Evolutionary conservation across 2,329 filamentous ascomycete species (phyloP).

Genomic region (Xylariales sp.): DNA sequence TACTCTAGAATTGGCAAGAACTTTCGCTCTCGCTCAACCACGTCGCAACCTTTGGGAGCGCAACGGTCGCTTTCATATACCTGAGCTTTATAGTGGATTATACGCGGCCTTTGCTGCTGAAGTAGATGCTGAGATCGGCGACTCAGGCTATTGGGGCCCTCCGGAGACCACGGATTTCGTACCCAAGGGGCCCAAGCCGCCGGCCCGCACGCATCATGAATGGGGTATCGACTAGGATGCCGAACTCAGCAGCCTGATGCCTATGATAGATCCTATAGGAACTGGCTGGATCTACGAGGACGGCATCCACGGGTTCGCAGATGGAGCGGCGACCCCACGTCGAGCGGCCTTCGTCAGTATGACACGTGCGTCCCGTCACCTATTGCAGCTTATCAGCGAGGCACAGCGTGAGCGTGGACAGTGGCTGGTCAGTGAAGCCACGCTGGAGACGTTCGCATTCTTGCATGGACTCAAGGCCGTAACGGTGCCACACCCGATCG

Average conservation of each 20-base stretch:
- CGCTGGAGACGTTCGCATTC: conserved; percentile 60
- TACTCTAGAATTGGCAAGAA: conserved; percentile 58
- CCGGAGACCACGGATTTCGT: conserved; percentile 37
- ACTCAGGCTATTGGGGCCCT: conserved; percentile 41
- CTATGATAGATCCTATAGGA: conserved; percentile 62
- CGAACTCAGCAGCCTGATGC: conserved; percentile 70
- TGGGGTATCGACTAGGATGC: conserved; percentile 67
- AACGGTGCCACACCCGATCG: conserved; percentile 70
- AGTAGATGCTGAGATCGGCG: conserved; percentile 42
- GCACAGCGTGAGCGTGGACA: conserved; percentile 60
- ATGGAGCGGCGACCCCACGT: conserved; percentile 50
- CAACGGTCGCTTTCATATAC: conserved; percentile 69
- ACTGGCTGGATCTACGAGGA: conserved; percentile 68
- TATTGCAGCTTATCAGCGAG: conserved; percentile 65
- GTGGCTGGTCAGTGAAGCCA: conserved; percentile 76
- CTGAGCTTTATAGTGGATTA: conserved; percentile 60
- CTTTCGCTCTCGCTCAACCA: conserved; percentile 61
- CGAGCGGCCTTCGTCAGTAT: conserved; percentile 66
- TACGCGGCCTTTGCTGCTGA: conserved; percentile 52
- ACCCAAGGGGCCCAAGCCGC: conserved; percentile 35
- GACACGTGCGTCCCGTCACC: conserved; percentile 56
- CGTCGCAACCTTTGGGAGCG: conserved; percentile 70
- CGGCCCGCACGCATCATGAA: conserved; percentile 17
- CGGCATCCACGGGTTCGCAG: conserved; percentile 58
- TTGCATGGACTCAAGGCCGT: conserved; percentile 73